Base-by-base conservation (phyloP, 1,139 yeast species). In the Magnusiomyces suaveolens region DNA sequence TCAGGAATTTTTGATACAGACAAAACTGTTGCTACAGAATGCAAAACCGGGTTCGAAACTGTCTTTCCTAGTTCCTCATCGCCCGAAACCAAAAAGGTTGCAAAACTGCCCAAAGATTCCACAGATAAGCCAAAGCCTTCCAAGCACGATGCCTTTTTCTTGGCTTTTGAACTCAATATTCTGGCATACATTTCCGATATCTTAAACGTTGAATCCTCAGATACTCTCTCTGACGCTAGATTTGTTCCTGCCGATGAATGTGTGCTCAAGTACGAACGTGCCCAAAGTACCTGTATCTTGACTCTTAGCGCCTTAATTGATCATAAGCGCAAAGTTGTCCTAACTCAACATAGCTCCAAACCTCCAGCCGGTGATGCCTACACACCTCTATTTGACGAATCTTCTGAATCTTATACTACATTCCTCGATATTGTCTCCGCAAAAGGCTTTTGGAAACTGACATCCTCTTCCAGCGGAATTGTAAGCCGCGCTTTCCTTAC, bases 191-290 rank as follows among this genome's bases (percentile, higher is more conserved):
- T 81, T 10, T 70, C 73, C 43, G 79, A 82, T 39, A 74, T 80
- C 0, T 63, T 86, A 10, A 69, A 76, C 12, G 67, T 71, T 44
- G 96, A 89, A 65, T 73, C 80, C 1, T 76, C 76, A 3, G 80
- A 77, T 20, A 78, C 89, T 0, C 68, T 89, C 43, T 82, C 94
- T 2, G 97, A 90, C 63, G 84, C 82, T 62, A 74, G 96, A 58
- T 83, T 81, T 64, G 78, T 83, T 25, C 77, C 82, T 3, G 79
- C 77, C 53, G 86, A 82, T 33, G 96, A 88, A 59, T 76, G 87
- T 0, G 72, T 74, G 24, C 71, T 81, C n/a, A 87, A 86, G 64
- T 86, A 82, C 63, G 75, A 76, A 43, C 72, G 95, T 54, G 77
- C 84, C 1, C 66, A 82, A 16, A 75, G 76, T 50, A 72, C 83